phyloP scores from a whole-genome alignment of 116 monocot species.

The Posidonia oceanica region DNA sequence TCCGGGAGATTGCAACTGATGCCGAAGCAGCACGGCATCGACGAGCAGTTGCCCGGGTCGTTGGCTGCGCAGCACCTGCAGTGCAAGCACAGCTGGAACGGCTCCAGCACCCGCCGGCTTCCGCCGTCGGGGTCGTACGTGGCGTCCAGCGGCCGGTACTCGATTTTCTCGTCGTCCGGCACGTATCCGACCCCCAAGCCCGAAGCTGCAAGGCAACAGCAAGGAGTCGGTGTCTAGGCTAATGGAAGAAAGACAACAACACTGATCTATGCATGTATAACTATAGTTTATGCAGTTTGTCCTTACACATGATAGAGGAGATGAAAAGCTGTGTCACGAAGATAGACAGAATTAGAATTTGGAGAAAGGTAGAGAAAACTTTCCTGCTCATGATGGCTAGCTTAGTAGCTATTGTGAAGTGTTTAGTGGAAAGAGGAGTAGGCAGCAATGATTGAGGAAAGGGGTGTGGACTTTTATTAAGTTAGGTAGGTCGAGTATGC shows the following conservation, averaged over 20 bases:
- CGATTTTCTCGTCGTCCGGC: neutral
- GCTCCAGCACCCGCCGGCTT: conserved; percentile 6
- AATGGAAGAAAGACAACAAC: no score
- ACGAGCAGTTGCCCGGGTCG: conserved; percentile 28
- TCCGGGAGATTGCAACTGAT: conserved; percentile 61
- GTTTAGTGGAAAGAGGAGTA: neutral
- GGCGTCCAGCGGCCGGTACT: neutral
- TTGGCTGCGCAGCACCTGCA: conserved; percentile 49
- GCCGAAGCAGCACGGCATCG: conserved; percentile 60
- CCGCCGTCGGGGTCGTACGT: neutral
- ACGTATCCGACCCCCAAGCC: neutral
- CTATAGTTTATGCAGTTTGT: no score
- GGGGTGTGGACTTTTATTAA: no score
- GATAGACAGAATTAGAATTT: neutral
- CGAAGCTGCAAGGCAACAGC: neutral
- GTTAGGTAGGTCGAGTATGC: no score
- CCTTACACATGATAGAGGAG: neutral
- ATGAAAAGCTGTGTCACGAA: neutral
- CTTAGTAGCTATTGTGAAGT: no score
- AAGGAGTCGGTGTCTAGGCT: neutral
- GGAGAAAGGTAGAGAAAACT: neutral
- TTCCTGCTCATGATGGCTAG: neutral
- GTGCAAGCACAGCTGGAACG: conserved; percentile 44
- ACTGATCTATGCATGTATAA: no score
- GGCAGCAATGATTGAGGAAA: no score